Conservation (phyloP, 352 stramenopile species). For the Phytophthora nicotianae region DNA sequence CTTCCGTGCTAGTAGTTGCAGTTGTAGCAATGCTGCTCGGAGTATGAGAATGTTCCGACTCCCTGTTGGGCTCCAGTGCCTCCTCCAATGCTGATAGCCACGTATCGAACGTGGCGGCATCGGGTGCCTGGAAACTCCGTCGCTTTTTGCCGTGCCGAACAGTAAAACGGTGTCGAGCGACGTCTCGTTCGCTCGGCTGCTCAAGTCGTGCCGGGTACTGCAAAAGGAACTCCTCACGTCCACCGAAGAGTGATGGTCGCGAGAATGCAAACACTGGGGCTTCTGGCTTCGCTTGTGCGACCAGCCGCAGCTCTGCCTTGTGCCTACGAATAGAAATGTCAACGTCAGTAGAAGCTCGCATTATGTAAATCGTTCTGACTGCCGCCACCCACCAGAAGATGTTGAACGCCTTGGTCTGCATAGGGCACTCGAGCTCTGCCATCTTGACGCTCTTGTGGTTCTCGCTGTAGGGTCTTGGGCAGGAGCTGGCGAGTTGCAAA, state of each 20-base stretch:
- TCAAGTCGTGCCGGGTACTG: constrained; percentile 32
- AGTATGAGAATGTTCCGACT: constrained; percentile 3
- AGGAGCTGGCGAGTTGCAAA: constrained; percentile 16
- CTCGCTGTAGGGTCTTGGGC: not conserved
- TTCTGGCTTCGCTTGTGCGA: constrained; percentile 16
- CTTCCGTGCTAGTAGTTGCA: constrained; percentile 10
- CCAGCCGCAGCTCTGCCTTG: constrained; percentile 26
- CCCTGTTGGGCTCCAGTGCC: constrained; percentile 17
- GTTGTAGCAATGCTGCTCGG: constrained; percentile 15
- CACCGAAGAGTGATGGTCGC: constrained; percentile 22
- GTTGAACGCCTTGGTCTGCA: constrained; percentile 35
- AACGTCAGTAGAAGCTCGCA: not conserved
- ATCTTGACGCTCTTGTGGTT: constrained; percentile 11
- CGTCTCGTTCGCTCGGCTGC: constrained; percentile 16
- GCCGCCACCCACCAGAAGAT: constrained; percentile 30
- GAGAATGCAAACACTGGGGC: constrained; percentile 32
- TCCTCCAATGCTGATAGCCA: constrained; percentile 28
- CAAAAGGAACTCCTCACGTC: constrained; percentile 27
- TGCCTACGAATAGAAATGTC: constrained; percentile 16
- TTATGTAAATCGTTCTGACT: not conserved
- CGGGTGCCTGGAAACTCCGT: constrained; percentile 27
- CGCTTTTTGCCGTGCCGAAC: constrained; percentile 34
- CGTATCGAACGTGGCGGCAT: constrained; percentile 23
- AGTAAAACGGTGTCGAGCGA: constrained; percentile 29
- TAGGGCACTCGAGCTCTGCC: constrained; percentile 21